Evolutionary conservation across 1,139 yeast genomes (phyloP), one percentile per base, ranked within the genome.

Genomic region (Zygosaccharomyces sapae): DNA sequence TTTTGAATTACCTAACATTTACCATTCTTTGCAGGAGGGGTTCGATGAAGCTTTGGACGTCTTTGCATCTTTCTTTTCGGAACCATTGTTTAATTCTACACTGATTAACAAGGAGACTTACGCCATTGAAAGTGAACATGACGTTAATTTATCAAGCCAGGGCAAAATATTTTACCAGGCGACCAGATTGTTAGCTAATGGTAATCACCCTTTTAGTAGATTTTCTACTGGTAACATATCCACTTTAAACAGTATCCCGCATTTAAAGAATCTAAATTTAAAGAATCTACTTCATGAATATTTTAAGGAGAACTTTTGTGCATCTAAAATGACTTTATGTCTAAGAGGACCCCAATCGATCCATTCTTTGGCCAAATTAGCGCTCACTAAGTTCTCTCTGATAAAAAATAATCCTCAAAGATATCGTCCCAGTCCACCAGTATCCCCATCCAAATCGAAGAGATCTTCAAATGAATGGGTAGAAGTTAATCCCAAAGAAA

Each of bases 191-290:
- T 55, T 83, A 13, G 70, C 84, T 2, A 68, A 69, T 45, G 44
- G 61, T 1, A 33, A 55, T 0, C 83, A 84, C 62, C 89, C 89
- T 1, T 83, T 78, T 62, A 74, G 76, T 56, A 80, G 84, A 25
- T 85, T 85, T 58, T 80, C 88, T n/a, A 85, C 94, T 0, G 94
- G 94, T 13, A 83, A 83, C 59, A 75, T 73, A 50, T 56, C 67
- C 22, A 82, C 90, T 0, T 69, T 85, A 46, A 78, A 78, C 41
- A 79, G 71, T 18, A 69, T 71, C 2, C 84, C 86, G 0, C 58
- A 67, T 4, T 51, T 65, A 18, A 59, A 71, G 33, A 77, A 77
- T 16, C 38, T 73, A 5, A 76, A 80, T 56, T 81, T 83, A 5
- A 71, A 81, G 55, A 79, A 75, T 19, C 71, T 74, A 29, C 69